These are phyloP conservation scores for Moringa oleifera DNA, from an alignment of 345 rosid genomes.

Conservation along the genomic window DNA sequence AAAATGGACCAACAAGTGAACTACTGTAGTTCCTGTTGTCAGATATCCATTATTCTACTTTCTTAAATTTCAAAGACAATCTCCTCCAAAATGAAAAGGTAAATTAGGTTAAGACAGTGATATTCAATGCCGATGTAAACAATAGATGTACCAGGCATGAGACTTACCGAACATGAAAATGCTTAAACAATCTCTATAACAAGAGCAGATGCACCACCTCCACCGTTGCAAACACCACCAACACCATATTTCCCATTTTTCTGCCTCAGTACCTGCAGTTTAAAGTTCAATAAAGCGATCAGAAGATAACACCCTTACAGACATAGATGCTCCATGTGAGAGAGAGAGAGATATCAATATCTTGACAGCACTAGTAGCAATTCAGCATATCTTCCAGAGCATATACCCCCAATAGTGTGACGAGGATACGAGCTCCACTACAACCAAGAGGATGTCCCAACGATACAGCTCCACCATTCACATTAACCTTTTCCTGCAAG, in stretches of 20 bases:
- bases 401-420: slow-evolving; percentile 85
- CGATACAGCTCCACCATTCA: slow-evolving; percentile 93
- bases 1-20: too few species aligned
- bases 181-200: slow-evolving; percentile 71
- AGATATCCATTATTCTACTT: neutral
- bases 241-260: slow-evolving; percentile 78
- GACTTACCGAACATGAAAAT: slow-evolving; percentile 18
- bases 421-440: slow-evolving; percentile 95
- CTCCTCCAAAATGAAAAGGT: too few species aligned
- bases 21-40: too few species aligned
- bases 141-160: neutral
- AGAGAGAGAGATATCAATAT: neutral
- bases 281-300: neutral
- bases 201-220: slow-evolving; percentile 94
- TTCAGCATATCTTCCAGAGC: neutral
- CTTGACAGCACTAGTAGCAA: too few species aligned
- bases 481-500: slow-evolving; percentile 77
- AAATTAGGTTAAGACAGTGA: neutral
- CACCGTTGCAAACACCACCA: slow-evolving; percentile 95
- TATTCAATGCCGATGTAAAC: neutral
- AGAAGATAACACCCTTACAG: too few species aligned
- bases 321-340: neutral
- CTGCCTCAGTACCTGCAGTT: slow-evolving; percentile 57
- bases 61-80: neutral
- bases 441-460: slow-evolving; percentile 98